These are phyloP conservation scores for Colletotrichum sp. DNA, from an alignment of 2,329 filamentous ascomycete species.

Conservation along the genomic window DNA sequence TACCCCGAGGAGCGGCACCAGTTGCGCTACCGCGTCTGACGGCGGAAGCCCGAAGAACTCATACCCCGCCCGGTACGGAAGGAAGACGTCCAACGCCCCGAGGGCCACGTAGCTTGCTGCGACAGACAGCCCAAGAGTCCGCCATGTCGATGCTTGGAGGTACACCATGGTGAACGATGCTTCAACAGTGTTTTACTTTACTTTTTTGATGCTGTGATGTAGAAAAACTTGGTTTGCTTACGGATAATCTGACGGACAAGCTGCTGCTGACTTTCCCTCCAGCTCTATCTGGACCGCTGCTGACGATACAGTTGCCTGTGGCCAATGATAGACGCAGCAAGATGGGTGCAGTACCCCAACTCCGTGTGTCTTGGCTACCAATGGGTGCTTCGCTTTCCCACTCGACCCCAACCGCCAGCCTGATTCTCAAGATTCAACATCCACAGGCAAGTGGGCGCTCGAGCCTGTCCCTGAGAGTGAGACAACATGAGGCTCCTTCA, in stretches of 20 bases:
- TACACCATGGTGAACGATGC: neutral
- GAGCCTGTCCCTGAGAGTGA: neutral
- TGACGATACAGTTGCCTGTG: neutral
- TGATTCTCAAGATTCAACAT: neutral
- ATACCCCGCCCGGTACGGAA: neutral
- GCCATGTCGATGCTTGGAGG: constrained; percentile 28
- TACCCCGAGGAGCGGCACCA: constrained; percentile 21
- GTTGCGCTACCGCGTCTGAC: neutral
- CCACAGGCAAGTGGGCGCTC: neutral
- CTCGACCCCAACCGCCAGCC: neutral
- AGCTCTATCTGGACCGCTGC: neutral
- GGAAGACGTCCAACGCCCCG: neutral
- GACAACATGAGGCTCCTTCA: constrained; percentile 29
- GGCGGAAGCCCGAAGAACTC: neutral
- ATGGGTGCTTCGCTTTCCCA: neutral
- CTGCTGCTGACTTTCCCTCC: neutral
- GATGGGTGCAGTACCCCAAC: neutral
- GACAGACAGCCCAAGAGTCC: constrained; percentile 7
- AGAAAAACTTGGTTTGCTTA: neutral
- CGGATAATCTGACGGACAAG: neutral
- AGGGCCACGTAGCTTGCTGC: constrained; percentile 10
- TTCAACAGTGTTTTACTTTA: neutral
- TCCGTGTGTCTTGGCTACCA: neutral
- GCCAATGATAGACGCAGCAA: neutral
- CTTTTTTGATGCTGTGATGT: neutral